These are phyloP conservation scores for Syncephalastrum monosporum DNA, from an alignment of 371 early-diverging fungal species.

Conservation along the genomic window DNA sequence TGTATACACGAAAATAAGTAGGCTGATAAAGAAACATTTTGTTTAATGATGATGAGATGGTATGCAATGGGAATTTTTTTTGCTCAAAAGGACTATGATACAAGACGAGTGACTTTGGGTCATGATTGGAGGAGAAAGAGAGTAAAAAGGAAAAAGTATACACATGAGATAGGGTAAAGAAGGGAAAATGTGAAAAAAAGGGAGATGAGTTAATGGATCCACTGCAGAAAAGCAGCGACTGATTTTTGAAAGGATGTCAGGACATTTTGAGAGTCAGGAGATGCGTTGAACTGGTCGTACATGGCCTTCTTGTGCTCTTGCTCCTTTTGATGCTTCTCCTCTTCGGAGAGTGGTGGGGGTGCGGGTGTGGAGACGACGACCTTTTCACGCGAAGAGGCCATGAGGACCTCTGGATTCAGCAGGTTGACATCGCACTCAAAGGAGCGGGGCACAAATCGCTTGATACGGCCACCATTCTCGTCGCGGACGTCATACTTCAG, in stretches of 20 bases:
- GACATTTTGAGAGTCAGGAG: too few species aligned
- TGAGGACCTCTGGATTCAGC: constrained; percentile 18
- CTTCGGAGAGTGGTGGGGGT: constrained; percentile 1
- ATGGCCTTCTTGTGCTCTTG: constrained; percentile 2
- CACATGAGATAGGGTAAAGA: too few species aligned
- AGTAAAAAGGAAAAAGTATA: too few species aligned
- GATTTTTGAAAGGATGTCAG: constrained; percentile 1
- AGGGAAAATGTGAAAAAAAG: too few species aligned
- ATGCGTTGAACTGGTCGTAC: too few species aligned
- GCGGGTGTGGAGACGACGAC: constrained; percentile 6
- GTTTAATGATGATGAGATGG: too few species aligned
- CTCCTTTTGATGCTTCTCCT: constrained; percentile 4
- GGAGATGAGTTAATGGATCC: background rate
- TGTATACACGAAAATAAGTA: too few species aligned
- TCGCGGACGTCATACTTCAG: constrained; percentile 10
- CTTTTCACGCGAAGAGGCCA: constrained; percentile 9
- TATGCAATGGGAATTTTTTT: too few species aligned
- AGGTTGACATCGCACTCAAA: constrained; percentile 18
- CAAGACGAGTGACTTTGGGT: too few species aligned
- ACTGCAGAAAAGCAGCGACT: background rate
- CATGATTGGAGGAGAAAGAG: too few species aligned
- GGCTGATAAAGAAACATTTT: too few species aligned
- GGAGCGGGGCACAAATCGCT: constrained; percentile 6
- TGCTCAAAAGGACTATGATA: too few species aligned
- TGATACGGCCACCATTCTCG: background rate